Evolutionary conservation across 192 early-diverging fungal species (phyloP).

Genomic region (Geosiphon pyriformis): DNA sequence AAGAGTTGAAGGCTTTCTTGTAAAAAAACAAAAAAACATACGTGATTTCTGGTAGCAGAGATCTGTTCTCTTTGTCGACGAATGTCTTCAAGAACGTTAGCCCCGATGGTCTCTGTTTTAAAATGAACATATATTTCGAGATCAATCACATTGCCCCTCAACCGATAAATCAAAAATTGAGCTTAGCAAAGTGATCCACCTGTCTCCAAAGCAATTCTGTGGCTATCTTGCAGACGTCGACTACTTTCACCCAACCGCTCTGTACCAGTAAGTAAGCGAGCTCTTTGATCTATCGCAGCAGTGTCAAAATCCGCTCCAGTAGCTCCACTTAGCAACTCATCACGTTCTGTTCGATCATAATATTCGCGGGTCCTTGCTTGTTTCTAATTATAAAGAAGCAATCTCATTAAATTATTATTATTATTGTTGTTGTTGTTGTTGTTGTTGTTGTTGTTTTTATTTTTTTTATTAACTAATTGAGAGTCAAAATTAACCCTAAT

Average conservation of each 20-base stretch:
- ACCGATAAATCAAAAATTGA: too few relatives aligned
- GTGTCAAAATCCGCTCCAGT: constrained; percentile 49
- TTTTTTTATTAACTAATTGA: too few relatives aligned
- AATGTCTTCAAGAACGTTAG: constrained; percentile 74
- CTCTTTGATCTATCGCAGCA: constrained; percentile 69
- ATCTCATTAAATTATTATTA: too few relatives aligned
- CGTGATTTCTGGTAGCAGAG: constrained; percentile 73
- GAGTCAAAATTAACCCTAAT: constrained; percentile 20
- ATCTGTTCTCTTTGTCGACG: constrained; percentile 90
- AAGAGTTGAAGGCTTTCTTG: background rate
- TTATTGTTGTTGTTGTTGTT: too few relatives aligned
- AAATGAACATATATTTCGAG: too few relatives aligned
- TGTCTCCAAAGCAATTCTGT: constrained; percentile 86
- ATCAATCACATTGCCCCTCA: too few relatives aligned
- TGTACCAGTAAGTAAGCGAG: constrained; percentile 76
- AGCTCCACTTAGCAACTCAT: constrained; percentile 54
- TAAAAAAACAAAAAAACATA: constrained; percentile 35
- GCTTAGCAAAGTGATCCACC: too few relatives aligned
- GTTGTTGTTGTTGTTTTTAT: too few relatives aligned
- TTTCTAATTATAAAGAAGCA: too few relatives aligned
- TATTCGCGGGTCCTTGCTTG: constrained; percentile 38
- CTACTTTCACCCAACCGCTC: constrained; percentile 78
- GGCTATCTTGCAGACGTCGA: constrained; percentile 78
- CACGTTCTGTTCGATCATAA: constrained; percentile 45
- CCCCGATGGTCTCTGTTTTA: constrained; percentile 79